These are phyloP conservation scores for Metschnikowia bowlesiae DNA, from an alignment of 805 yeast genomes.

Conservation along the genomic window DNA sequence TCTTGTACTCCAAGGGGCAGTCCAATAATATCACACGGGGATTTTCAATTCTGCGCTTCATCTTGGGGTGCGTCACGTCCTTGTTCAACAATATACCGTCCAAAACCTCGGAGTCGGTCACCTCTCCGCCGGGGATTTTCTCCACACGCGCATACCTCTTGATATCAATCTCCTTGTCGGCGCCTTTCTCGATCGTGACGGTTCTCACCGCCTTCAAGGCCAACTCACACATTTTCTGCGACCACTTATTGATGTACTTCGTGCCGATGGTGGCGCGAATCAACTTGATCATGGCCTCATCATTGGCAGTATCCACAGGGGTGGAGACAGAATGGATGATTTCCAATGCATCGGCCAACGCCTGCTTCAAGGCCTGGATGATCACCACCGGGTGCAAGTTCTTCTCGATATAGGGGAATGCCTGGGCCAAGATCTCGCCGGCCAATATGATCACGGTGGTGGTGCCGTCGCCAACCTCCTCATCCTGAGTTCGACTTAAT, in stretches of 20 bases:
- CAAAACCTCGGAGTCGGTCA: conserved; percentile 79
- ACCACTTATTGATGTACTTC: conserved; percentile 88
- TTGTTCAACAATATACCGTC: conserved; percentile 92
- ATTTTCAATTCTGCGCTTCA: conserved; percentile 83
- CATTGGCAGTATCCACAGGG: conserved; percentile 80
- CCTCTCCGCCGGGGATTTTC: conserved; percentile 97
- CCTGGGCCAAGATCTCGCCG: conserved; percentile 93
- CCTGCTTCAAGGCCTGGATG: conserved; percentile 89
- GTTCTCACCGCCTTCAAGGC: conserved; percentile 86
- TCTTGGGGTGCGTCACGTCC: conserved; percentile 98
- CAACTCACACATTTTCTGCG: conserved; percentile 81
- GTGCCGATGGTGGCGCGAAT: conserved; percentile 94
- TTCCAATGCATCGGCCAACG: conserved; percentile 84
- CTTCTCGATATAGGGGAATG: conserved; percentile 90
- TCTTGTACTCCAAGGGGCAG: conserved; percentile 96
- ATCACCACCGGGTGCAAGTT: conserved; percentile 96
- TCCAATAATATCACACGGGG: conserved; percentile 88
- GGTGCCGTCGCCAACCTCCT: conserved; percentile 98
- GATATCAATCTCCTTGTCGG: conserved; percentile 79
- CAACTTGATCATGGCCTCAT: conserved; percentile 78
- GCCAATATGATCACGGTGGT: conserved; percentile 96
- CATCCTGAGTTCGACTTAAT: conserved; percentile 94
- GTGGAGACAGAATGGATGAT: conserved; percentile 77
- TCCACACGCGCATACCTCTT: conserved; percentile 92
- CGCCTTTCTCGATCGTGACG: conserved; percentile 58